phyloP scores from a whole-genome alignment of 805 yeast genomes.

The Kodamaea restingae region DNA sequence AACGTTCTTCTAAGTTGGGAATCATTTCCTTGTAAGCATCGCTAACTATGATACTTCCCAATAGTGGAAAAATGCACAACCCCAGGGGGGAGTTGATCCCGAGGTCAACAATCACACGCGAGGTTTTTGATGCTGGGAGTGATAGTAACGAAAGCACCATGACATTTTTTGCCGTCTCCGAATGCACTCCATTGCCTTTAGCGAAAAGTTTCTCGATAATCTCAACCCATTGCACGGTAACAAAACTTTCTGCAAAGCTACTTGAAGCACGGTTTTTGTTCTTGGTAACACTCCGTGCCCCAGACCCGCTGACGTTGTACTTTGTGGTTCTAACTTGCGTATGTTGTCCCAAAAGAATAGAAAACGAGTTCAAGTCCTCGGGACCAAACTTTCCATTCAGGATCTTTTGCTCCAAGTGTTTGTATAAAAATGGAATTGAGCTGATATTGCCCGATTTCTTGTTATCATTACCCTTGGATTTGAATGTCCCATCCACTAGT shows the following conservation, averaged over 20 bases:
- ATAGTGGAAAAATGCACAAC: conserved; percentile 48
- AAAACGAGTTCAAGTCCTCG: conserved; percentile 44
- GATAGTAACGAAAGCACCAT: conserved; percentile 52
- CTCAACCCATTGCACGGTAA: conserved; percentile 55
- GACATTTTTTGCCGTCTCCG: conserved; percentile 43
- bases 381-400: conserved; percentile 44
- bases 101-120: conserved; percentile 41
- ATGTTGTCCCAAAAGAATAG: conserved; percentile 45
- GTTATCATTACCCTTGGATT: conserved; percentile 45
- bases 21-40: conserved; percentile 40
- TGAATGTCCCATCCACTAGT: conserved; percentile 52
- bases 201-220: conserved; percentile 54
- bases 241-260: conserved; percentile 52
- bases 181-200: conserved; percentile 52
- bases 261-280: conserved; percentile 22
- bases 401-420: conserved; percentile 45
- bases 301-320: conserved; percentile 16
- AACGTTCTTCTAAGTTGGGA: conserved; percentile 50
- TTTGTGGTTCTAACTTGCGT: conserved; percentile 12
- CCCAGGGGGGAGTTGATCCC: conserved; percentile 41
- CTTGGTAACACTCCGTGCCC: conserved; percentile 17
- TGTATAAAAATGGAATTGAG: conserved; percentile 45
- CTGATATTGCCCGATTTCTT: conserved; percentile 48
- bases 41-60: conserved; percentile 52
- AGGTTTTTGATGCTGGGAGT: conserved; percentile 40